Evolutionary conservation across 169 alveolate species (phyloP), one percentile per base, ranked within the genome.

Genomic region (Eimeria falciformis): DNA sequence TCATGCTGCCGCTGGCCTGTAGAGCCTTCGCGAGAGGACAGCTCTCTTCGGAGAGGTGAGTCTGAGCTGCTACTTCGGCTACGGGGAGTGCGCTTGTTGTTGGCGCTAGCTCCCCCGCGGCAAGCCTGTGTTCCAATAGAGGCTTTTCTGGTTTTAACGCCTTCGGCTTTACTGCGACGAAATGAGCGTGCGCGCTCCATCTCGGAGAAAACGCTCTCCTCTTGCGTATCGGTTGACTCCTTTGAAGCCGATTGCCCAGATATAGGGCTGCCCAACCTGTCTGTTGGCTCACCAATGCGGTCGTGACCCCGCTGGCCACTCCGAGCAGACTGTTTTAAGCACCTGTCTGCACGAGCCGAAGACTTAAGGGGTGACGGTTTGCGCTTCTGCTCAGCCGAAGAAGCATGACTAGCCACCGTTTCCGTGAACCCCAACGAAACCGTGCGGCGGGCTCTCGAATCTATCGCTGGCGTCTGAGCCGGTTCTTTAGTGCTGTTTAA

Each of bases 1-100:
- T 46, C 47, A 25, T 47, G 86, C 3, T 11, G 2, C 86, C 14
- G 37, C 47, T 47, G 86, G 86, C 56, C 47, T 55, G 47, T 77
- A 21, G 86, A 23, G 25, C 17, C 14, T 47, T 47, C 86, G 9
- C 47, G 71, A 23, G 75, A 53, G 40, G 89, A 55, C 2, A 55
- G 14, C 56, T 5, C 89, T 23, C 33, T 53, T 53, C 75, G 56
- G 56, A 66, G 55, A 17, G 89, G 89, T n/a, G 89, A 65, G 56
- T 81, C 89, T 25, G 89, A 14, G 56, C 89, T 81, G 75, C 89
- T 81, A 53, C 89, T 81, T 53, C 89, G 89, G 89, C 89, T 81
- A n/a, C 89, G 89, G 18, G 89, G 77, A 23, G 58, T 33, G 6
- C 89, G 75, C 6, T 55, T 56, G 11, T 33, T 11, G 29, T 55